Evolutionary conservation across 2,329 filamentous ascomycete species (phyloP), one percentile per base, ranked within the genome.

Genomic region (Xylaria sp.): DNA sequence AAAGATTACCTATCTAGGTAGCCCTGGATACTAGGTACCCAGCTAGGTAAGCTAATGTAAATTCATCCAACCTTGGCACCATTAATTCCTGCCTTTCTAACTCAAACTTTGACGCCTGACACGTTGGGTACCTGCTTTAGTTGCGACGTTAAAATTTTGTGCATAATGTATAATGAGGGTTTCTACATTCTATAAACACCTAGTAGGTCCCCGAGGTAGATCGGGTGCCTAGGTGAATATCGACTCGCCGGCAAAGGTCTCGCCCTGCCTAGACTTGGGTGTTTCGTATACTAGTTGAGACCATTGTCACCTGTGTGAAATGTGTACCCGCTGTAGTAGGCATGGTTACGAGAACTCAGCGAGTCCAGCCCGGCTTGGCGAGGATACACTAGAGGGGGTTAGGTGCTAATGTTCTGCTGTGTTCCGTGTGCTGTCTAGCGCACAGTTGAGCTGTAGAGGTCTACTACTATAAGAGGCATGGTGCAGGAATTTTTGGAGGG

Each of bases 301-400:
- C 29, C 32, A 37, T 55, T 54, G 40, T 35, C 16, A 29, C 42
- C 21, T 53, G 51, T 27, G 23, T 29, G 29, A 42, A 51, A 58
- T 51, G 44, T 42, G 29, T 29, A 25, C 44, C 61, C 54, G 51
- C 21, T 23, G 18, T 21, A 48, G 48, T 29, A 35, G 32, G 32
- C 10, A 48, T 23, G 9, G 37, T 44, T 27, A 18, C 25, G 40
- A 63, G 53, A 21, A 55, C 37, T 16, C 23, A 13, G 25, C 40
- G 50, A 66, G 51, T 50, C 64, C 32, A 66, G 64, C 64, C 64
- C 42, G 63, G 42, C 64, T 66, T 66, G 64, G 64, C 64, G 21
- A 29, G 27, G 25, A 58, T 57, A 25, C 35, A 25, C 53, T 25
- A 23, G 10, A 2, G 37, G n/a, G 25, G n/a, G 13, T 29, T 29